Evolutionary conservation across 1,139 yeast species (phyloP).

Genomic region (Zhuliangozyma parablackwelliae): DNA sequence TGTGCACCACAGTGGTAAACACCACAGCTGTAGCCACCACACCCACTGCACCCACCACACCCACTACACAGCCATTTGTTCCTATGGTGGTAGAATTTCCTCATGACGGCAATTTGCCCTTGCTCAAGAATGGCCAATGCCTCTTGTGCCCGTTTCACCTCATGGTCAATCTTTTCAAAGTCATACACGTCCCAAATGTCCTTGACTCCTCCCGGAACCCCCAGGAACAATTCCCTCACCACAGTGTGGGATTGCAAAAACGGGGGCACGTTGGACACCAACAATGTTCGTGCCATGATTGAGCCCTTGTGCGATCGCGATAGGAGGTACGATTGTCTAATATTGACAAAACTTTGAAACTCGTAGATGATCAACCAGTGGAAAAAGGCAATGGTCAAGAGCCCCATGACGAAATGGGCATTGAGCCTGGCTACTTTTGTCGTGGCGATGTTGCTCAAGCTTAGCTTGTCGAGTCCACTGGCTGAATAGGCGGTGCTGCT

Average conservation of each 20-base stretch:
- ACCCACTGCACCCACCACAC: slow-evolving; percentile 1
- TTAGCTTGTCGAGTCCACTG: slow-evolving; percentile 53
- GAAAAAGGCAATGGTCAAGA: slow-evolving; percentile 48
- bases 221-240: slow-evolving; percentile 22
- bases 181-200: slow-evolving; percentile 51
- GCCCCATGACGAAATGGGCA: slow-evolving; percentile 51
- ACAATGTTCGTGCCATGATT: slow-evolving; percentile 34
- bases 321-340: slow-evolving; percentile 36
- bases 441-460: slow-evolving; percentile 57
- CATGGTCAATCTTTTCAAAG: slow-evolving; percentile 27
- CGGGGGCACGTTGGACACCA: slow-evolving; percentile 47
- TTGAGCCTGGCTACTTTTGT: slow-evolving; percentile 41
- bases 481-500: slow-evolving; percentile 25
- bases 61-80: not conserved
- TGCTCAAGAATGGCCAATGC: slow-evolving; percentile 40
- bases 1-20: not conserved
- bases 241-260: slow-evolving; percentile 22
- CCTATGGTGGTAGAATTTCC: slow-evolving; percentile 10
- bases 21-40: too few species aligned
- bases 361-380: slow-evolving; percentile 52
- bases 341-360: slow-evolving; percentile 41
- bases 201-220: slow-evolving; percentile 44
- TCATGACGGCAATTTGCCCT: slow-evolving; percentile 14
- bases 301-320: slow-evolving; percentile 22
- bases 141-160: slow-evolving; percentile 27